Percentiles rank a stretch among this genome's conserved stretches.
These are phyloP conservation scores for Phytophthora melonis DNA, from an alignment of 352 stramenopile genomes.

Conservation along the genomic window DNA sequence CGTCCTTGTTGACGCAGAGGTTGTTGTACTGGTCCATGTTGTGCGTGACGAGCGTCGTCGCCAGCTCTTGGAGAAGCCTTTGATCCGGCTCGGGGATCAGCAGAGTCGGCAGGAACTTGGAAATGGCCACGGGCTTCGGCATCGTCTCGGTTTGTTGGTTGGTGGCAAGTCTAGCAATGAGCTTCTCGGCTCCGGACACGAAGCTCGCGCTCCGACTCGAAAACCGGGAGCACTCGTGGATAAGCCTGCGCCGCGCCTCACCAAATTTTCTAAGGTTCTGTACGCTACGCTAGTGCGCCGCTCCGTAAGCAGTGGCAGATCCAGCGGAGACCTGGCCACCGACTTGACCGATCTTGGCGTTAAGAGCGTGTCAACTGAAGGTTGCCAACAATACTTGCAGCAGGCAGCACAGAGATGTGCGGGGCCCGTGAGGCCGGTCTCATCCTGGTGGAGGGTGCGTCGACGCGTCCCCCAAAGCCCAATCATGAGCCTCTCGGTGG, in stretches of 20 bases:
- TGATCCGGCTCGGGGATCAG: constrained; percentile 36
- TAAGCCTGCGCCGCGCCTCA: constrained; percentile 22
- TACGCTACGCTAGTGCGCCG: not conserved
- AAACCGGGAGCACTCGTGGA: not conserved
- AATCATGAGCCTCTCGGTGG: constrained; percentile 4
- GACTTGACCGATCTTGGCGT: constrained; percentile 8
- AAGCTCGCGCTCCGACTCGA: constrained; percentile 1
- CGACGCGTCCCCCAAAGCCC: constrained; percentile 1
- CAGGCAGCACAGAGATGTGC: not conserved
- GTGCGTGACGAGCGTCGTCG: constrained; percentile 38
- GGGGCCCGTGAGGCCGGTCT: constrained; percentile 3
- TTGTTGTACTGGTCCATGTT: constrained; percentile 44
- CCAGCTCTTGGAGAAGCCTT: constrained; percentile 32
- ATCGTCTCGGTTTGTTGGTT: constrained; percentile 23
- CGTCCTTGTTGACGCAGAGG: constrained; percentile 39
- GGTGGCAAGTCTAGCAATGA: constrained; percentile 21
- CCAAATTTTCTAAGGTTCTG: constrained; percentile 16
- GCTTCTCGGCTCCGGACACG: constrained; percentile 2
- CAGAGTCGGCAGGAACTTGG: constrained; percentile 41
- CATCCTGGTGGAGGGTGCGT: constrained; percentile 1
- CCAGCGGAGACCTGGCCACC: constrained; percentile 18
- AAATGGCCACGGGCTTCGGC: constrained; percentile 34
- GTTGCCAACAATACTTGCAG: not conserved
- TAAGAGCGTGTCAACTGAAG: constrained; percentile 5
- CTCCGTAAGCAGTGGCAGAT: constrained; percentile 15